Evolutionary conservation across 345 rosid genomes (phyloP).

Genomic region (Raphanus sativus): DNA sequence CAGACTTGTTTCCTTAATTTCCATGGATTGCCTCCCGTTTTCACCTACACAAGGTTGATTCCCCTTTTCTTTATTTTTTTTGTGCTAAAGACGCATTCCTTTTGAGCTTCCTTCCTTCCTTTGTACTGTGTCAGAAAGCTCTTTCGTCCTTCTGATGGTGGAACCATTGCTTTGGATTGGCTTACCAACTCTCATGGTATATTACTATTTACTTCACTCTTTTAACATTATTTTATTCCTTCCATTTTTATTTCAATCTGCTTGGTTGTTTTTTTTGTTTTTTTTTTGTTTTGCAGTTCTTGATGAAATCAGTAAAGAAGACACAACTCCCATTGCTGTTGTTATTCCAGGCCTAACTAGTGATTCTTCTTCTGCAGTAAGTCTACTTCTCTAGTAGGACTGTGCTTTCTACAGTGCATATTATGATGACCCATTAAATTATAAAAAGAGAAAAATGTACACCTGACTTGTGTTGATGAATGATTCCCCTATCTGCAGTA

Average conservation of each 20-base stretch:
- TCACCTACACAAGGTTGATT: slow-evolving; percentile 67
- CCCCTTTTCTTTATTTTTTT: too few species aligned
- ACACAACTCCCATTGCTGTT: slow-evolving; percentile 53
- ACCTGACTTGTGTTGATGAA: neutral
- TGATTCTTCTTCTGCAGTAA: slow-evolving; percentile 66
- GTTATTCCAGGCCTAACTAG: slow-evolving; percentile 76
- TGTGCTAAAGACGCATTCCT: neutral
- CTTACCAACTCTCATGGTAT: slow-evolving; percentile 58
- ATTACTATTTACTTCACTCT: too few species aligned
- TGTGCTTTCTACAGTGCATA: neutral
- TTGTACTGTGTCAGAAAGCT: slow-evolving; percentile 49
- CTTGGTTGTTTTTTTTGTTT: neutral
- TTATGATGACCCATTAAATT: neutral
- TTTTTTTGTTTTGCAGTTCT: slow-evolving; percentile 32
- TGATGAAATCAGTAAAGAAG: slow-evolving; percentile 45
- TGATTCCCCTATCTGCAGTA: slow-evolving; percentile 45
- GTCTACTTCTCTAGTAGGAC: slow-evolving; percentile 20
- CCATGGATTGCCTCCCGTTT: slow-evolving; percentile 70
- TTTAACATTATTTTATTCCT: neutral
- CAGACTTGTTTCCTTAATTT: slow-evolving; percentile 68
- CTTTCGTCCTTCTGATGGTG: slow-evolving; percentile 78
- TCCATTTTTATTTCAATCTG: neutral
- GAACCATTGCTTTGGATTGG: slow-evolving; percentile 93
- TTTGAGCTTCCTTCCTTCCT: neutral
- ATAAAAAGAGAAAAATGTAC: neutral